A percentile compares a stretch with the other conserved stretches of the same genome.
phyloP scores from a whole-genome alignment of 352 stramenopile genomes.

The Pythium aquatile region DNA sequence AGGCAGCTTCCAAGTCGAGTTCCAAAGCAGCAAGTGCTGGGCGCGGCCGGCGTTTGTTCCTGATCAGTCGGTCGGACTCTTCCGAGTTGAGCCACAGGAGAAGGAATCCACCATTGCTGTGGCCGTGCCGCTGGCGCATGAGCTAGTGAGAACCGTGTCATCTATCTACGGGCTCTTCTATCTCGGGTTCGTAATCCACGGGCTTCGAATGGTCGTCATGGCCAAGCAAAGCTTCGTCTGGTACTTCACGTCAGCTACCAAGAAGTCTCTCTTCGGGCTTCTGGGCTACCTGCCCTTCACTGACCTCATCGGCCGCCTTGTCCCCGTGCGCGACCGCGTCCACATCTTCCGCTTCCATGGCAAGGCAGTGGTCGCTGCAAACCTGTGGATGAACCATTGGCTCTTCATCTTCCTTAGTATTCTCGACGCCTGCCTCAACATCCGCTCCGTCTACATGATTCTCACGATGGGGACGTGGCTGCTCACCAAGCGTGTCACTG shows the following conservation, averaged over 20 bases:
- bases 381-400: slow-evolving; percentile 30
- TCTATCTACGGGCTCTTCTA: slow-evolving; percentile 32
- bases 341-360: slow-evolving; percentile 24
- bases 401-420: slow-evolving; percentile 23
- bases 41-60: slow-evolving; percentile 19
- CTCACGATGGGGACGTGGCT: slow-evolving; percentile 27
- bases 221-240: background rate
- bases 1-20: slow-evolving; percentile 33
- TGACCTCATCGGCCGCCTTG: slow-evolving; percentile 13
- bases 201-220: slow-evolving; percentile 4
- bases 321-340: slow-evolving; percentile 21
- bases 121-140: slow-evolving; percentile 21
- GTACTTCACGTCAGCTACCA: slow-evolving; percentile 21
- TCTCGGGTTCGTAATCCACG: slow-evolving; percentile 25
- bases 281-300: slow-evolving; percentile 16
- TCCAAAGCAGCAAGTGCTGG: slow-evolving; percentile 38
- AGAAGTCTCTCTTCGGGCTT: background rate
- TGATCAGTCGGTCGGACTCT: slow-evolving; percentile 24
- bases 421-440: slow-evolving; percentile 14
- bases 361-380: slow-evolving; percentile 6
- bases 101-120: slow-evolving; percentile 12
- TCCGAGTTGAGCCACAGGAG: slow-evolving; percentile 20
- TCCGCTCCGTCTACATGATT: slow-evolving; percentile 15
- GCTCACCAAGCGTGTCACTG: slow-evolving; percentile 14
- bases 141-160: slow-evolving; percentile 19